phyloP scores from a whole-genome alignment of 805 yeast genomes.

The Metschnikowia gruessii region DNA sequence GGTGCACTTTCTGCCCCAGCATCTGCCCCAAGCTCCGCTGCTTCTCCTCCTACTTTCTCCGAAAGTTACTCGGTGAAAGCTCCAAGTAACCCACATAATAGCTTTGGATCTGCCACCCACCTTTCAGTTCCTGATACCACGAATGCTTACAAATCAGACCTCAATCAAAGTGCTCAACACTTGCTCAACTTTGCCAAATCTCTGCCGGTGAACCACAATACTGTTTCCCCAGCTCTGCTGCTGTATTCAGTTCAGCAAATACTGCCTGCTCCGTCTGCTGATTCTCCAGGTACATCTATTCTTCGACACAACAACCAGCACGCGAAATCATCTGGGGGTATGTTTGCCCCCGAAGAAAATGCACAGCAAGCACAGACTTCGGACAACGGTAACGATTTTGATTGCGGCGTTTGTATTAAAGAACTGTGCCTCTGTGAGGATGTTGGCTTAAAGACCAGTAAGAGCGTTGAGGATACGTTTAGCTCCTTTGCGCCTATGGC shows the following conservation, averaged over 20 bases:
- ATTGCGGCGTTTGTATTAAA: constrained; percentile 66
- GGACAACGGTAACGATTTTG: constrained; percentile 27
- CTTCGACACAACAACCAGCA: constrained; percentile 2
- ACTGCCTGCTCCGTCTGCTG: constrained; percentile 53
- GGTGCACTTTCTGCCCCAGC: neutral
- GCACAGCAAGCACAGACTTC: neutral
- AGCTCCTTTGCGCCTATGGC: constrained; percentile 55
- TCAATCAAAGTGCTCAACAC: constrained; percentile 21
- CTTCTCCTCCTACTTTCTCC: constrained; percentile 8
- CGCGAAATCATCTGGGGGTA: constrained; percentile 1
- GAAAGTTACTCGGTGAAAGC: neutral
- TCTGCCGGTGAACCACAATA: constrained; percentile 18
- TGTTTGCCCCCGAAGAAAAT: neutral
- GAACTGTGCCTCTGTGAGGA: constrained; percentile 67
- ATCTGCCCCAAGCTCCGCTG: constrained; percentile 1
- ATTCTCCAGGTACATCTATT: constrained; percentile 37
- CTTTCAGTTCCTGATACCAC: constrained; percentile 1
- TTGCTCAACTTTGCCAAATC: constrained; percentile 21
- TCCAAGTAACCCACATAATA: neutral
- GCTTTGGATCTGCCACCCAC: neutral
- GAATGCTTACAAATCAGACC: constrained; percentile 14
- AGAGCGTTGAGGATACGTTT: constrained; percentile 32
- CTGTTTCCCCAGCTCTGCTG: constrained; percentile 25
- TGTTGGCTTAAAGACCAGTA: constrained; percentile 39
- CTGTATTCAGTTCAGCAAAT: constrained; percentile 45